Base-by-base conservation (phyloP, 441 rosid species). In the Arabidopsis lyrata region DNA sequence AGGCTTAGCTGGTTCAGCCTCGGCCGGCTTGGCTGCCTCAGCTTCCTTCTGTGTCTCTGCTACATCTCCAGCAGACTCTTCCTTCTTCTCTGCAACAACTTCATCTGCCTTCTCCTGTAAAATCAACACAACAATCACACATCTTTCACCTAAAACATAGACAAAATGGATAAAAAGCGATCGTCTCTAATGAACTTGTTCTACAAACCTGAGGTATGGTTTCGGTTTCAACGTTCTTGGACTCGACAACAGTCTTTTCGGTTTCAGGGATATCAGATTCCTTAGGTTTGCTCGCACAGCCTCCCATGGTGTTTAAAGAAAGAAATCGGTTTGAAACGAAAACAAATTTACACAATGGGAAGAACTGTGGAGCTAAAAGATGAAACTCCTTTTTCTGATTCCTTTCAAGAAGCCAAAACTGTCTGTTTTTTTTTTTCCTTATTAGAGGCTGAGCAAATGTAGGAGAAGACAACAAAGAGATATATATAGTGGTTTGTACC, bases 241-340 rank as follows among this genome's bases (percentile, higher is more conserved):
- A 58, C 72, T 39, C 72, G 16, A 73, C 42, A 13, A 80, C 80
- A 61, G 22, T 79, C 8, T 80, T 76, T 20, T 69, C 76, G 4
- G 58, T 39, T 36, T 73, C 68, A n/a, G 9, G 69, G 66, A 78
- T 39, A 74, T 79, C 79, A 35, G 65, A 76, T 55, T 76, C 83
- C 81, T 80, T 84, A 1, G 87, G 82, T 77, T 34, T 74, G 83
- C 85, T 83, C 76, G 80, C 83, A 69, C 86, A 83, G 81, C 80
- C 87, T 78, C 85, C 87, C 85, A 84, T 84, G 44, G 15, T 55
- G 56, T 45, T 16, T 50, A 20, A 6, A 13, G 32, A 63, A 72
- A 52, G 3, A 52, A 61, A 3, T 53, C 16, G 38, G 50, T 15
- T 47, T 70, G 36, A 41, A 49, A 58, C 63, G 5, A 48, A 41